Conservation (phyloP, 768 basidiomycete species). For the Cystofilobasidium capitatum region DNA sequence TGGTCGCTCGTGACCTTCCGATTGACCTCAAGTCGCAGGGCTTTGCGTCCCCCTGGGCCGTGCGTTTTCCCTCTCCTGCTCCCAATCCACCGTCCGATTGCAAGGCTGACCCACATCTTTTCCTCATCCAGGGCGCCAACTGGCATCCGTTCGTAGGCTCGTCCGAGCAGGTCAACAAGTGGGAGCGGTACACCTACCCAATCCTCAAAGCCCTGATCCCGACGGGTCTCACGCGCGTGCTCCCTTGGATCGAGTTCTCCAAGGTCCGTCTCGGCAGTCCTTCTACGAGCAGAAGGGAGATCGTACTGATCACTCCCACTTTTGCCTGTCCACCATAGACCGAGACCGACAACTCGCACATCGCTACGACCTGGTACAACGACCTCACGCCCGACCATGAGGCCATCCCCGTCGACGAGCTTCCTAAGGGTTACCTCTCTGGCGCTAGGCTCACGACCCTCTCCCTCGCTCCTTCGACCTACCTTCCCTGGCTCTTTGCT, state of each 20-base stretch:
- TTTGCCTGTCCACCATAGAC: background rate
- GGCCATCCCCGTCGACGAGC: background rate
- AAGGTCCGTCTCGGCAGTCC: no score
- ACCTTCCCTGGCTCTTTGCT: conserved; percentile 47
- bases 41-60: background rate
- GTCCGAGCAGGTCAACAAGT: background rate
- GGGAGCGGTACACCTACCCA: background rate
- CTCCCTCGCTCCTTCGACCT: conserved; percentile 35
- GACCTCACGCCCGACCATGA: conserved; percentile 13
- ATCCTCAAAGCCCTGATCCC: background rate
- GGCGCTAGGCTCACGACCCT: background rate
- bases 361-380: conserved; percentile 19
- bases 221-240: background rate
- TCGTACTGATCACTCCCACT: no score
- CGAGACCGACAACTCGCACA: conserved; percentile 2
- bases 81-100: background rate
- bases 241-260: background rate
- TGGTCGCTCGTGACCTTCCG: conserved; percentile 22
- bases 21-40: conserved; percentile 14
- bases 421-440: conserved; percentile 3
- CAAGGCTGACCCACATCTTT: background rate
- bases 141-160: background rate
- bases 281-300: no score
- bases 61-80: background rate
- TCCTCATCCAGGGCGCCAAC: background rate